phyloP scores from a whole-genome alignment of 1,139 yeast species.

The Geotrichum carabidarum region DNA sequence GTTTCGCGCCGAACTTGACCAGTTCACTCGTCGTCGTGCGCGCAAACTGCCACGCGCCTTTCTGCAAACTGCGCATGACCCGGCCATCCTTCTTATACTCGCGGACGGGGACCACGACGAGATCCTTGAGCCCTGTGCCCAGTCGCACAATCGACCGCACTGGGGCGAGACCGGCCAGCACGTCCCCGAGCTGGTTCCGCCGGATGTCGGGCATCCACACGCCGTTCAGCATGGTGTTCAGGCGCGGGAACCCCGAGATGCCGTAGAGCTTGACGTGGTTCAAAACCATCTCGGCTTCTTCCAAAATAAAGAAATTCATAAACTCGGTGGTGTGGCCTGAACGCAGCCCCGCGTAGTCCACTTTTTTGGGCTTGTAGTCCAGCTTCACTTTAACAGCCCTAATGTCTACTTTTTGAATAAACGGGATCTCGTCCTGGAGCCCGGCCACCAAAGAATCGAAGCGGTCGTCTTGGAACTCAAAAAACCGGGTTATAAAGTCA shows the following conservation, averaged over 20 bases:
- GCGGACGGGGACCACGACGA: slow-evolving; percentile 65
- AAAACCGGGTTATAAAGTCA: slow-evolving; percentile 74
- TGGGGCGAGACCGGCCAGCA: slow-evolving; percentile 79
- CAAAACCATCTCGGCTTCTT: slow-evolving; percentile 70
- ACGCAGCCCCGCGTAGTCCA: slow-evolving; percentile 75
- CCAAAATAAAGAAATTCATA: slow-evolving; percentile 80
- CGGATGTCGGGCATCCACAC: slow-evolving; percentile 87
- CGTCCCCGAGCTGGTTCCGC: slow-evolving; percentile 69
- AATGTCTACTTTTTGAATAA: slow-evolving; percentile 63
- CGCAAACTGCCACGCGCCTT: slow-evolving; percentile 74
- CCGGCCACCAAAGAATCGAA: slow-evolving; percentile 50
- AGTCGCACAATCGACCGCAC: slow-evolving; percentile 70
- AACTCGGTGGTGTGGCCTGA: slow-evolving; percentile 85
- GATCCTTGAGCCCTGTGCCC: slow-evolving; percentile 71
- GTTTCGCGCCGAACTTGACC: slow-evolving; percentile 72
- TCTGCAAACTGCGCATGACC: slow-evolving; percentile 62
- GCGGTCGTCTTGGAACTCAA: slow-evolving; percentile 71
- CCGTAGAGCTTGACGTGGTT: slow-evolving; percentile 67
- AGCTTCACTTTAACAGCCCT: slow-evolving; percentile 60
- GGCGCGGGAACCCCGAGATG: slow-evolving; percentile 60
- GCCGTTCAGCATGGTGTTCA: slow-evolving; percentile 53
- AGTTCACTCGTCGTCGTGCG: slow-evolving; percentile 77
- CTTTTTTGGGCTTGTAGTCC: slow-evolving; percentile 88
- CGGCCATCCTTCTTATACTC: slow-evolving; percentile 74
- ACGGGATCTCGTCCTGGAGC: slow-evolving; percentile 51